These are phyloP conservation scores for Metarhizium rileyi DNA, from an alignment of 2,329 filamentous ascomycete species.

Conservation along the genomic window DNA sequence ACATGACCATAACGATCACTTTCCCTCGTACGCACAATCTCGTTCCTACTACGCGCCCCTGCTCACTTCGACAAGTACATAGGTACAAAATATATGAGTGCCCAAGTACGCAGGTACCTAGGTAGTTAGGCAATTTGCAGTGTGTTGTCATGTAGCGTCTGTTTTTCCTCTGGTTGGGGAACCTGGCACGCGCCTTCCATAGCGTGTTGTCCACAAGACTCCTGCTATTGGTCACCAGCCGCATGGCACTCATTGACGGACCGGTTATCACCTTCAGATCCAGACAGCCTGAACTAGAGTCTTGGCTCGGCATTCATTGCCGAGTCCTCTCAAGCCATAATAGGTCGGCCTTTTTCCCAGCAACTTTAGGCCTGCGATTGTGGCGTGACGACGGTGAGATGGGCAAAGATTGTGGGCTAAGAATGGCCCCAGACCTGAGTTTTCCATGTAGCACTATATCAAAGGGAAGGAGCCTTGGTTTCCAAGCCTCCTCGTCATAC, in stretches of 20 bases:
- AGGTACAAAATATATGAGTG: too few relatives aligned
- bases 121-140: background rate
- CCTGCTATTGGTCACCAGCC: background rate
- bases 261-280: background rate
- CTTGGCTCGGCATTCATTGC: slow-evolving; percentile 1
- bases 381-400: background rate
- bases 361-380: background rate
- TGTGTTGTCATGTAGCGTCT: background rate
- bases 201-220: background rate
- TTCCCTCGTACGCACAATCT: too few relatives aligned
- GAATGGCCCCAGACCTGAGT: background rate
- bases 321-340: background rate
- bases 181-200: background rate
- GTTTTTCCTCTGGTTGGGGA: background rate
- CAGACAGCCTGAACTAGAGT: background rate
- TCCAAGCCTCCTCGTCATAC: background rate
- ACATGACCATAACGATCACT: background rate
- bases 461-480: background rate
- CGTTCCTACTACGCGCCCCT: too few relatives aligned
- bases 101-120: too few relatives aligned
- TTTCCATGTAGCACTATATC: background rate
- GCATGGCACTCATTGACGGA: background rate
- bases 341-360: background rate
- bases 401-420: background rate
- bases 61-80: background rate